These are phyloP conservation scores for Curvularia verruculosa DNA, from an alignment of 2,329 filamentous ascomycete genomes.

Conservation along the genomic window DNA sequence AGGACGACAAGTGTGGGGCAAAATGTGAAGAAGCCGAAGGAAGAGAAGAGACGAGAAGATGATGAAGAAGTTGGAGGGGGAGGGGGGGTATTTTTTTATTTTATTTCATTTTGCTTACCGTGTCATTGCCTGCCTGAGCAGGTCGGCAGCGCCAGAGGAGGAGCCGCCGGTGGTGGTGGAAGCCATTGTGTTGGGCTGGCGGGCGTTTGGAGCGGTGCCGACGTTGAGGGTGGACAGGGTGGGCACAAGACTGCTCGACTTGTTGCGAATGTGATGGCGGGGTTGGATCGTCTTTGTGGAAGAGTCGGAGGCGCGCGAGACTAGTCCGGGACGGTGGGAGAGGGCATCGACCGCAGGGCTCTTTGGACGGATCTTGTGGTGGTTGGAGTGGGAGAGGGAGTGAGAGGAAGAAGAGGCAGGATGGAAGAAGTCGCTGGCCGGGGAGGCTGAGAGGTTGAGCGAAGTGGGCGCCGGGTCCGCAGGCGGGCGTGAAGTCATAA, in stretches of 20 bases:
- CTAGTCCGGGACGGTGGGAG: constrained; percentile 38
- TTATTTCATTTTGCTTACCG: constrained; percentile 61
- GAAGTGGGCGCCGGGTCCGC: constrained; percentile 28
- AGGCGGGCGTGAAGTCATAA: constrained; percentile 44
- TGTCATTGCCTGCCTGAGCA: constrained; percentile 64
- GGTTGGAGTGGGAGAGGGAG: constrained; percentile 5
- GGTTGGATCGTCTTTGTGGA: constrained; percentile 37
- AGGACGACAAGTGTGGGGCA: too few relatives aligned
- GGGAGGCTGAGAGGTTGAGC: constrained; percentile 19
- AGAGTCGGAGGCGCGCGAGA: constrained; percentile 40
- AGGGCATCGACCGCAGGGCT: constrained; percentile 38
- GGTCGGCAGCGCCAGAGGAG: constrained; percentile 61
- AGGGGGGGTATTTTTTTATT: too few relatives aligned
- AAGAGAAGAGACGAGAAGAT: too few relatives aligned
- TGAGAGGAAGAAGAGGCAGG: too few relatives aligned
- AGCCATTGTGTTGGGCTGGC: constrained; percentile 41
- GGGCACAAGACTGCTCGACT: constrained; percentile 53
- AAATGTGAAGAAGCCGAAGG: too few relatives aligned
- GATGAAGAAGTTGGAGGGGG: too few relatives aligned
- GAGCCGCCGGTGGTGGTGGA: constrained; percentile 50
- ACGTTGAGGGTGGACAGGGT: constrained; percentile 50
- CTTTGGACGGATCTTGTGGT: constrained; percentile 29
- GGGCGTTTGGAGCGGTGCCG: constrained; percentile 37
- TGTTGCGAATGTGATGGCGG: constrained; percentile 42
- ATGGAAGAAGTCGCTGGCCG: constrained; percentile 18